Evolutionary conservation across 2,329 filamentous ascomycete species (phyloP), one percentile per base, ranked within the genome.

Genomic region (Nectriaceae sp.): DNA sequence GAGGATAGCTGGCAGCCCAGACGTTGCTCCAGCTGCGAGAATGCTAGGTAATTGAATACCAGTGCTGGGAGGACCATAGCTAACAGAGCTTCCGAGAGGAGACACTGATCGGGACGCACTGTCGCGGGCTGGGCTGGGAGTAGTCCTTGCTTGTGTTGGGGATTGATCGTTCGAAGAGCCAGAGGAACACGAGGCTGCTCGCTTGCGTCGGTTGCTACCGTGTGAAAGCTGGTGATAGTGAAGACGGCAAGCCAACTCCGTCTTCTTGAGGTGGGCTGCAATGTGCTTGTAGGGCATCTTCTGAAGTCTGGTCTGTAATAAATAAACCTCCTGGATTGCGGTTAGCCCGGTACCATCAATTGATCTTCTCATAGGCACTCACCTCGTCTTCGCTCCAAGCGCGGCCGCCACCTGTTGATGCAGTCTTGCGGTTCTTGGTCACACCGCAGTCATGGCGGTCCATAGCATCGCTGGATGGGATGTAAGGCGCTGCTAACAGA

Each of bases 241-340:
- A 54, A 95, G 80, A 54, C 90, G 89, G 73, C 89, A 95, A 40
- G 89, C 89, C 50, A 94, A 77, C 73, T 94, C 89, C 1, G 89
- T 94, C 77, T 94, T 95, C 73, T 91, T 90, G 59, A 94, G 75
- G 61, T 92, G 87, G 50, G 86, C 83, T 49, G 89, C 89, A 65
- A 94, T 94, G 67, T 93, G 88, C 77, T 93, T 94, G 73, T 94
- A 94, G 1, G 89, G 89, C 84, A 93, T 90, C 73, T 93, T 93
- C 64, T 92, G 88, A 63, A 89, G 82, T 49, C 89, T 87, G 52
- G 88, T 92, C 70, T 91, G 88, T 52, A 94, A 80, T 46, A 94
- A 84, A 68, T 93, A 94, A 49, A 85, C 80, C 73, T 94, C 90
- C 89, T 93, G 55, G 4, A 44, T 5, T 39, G 15, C 26, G 26